A percentile compares a stretch with the other conserved stretches of the same genome.
Conservation (phyloP, 306 rosid species). For the Ormosia semicastrata region DNA sequence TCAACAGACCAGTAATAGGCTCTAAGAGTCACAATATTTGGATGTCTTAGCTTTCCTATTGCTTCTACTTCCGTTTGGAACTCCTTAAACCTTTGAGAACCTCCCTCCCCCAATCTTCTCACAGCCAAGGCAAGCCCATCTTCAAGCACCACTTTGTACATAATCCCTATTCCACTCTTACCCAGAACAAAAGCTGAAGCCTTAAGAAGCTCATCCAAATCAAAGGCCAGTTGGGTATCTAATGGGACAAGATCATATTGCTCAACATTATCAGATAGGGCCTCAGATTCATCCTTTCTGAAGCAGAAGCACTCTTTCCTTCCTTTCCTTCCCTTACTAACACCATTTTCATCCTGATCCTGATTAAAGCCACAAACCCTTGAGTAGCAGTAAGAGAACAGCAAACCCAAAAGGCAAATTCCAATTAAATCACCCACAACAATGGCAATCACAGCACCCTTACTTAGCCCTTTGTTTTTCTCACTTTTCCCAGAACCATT, state of each 20-base stretch:
- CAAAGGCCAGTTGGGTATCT: constrained; percentile 77
- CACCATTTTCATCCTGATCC: constrained; percentile 48
- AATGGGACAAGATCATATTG: constrained; percentile 90
- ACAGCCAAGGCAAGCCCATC: constrained; percentile 89
- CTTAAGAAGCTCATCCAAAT: constrained; percentile 97
- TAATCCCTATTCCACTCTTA: constrained; percentile 93
- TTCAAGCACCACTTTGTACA: constrained; percentile 96
- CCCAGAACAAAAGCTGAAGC: constrained; percentile 98
- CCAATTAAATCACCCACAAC: constrained; percentile 82
- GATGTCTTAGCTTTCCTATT: constrained; percentile 91
- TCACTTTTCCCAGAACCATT: constrained; percentile 34
- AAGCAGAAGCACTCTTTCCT: constrained; percentile 75
- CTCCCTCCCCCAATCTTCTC: constrained; percentile 96
- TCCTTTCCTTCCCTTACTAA: constrained; percentile 57
- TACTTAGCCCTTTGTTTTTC: constrained; percentile 68
- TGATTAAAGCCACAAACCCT: constrained; percentile 62
- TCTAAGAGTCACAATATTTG: constrained; percentile 73
- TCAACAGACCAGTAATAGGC: constrained; percentile 99
- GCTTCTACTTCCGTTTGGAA: constrained; percentile 99
- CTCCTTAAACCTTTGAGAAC: constrained; percentile 95
- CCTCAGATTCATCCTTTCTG: constrained; percentile 73
- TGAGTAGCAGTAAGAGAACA: constrained; percentile 82
- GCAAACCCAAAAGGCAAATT: constrained; percentile 80
- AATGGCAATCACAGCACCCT: constrained; percentile 67
- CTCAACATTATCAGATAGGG: constrained; percentile 72